These are phyloP conservation scores for Aspergillus incahuasiensis DNA, from an alignment of 495 filamentous ascomycete species.

Conservation along the genomic window DNA sequence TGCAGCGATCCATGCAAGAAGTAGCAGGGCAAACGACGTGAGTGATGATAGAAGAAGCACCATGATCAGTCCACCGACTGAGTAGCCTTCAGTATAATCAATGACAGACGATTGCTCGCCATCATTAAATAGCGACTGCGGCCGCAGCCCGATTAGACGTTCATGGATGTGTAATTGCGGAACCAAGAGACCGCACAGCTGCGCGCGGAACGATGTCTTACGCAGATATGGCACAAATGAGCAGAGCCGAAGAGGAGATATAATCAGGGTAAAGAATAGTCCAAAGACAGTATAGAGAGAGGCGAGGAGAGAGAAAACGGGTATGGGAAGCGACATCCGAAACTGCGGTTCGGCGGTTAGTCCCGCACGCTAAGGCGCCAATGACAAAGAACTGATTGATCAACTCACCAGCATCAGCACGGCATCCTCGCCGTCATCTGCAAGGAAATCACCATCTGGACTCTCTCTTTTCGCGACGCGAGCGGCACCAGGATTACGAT, in stretches of 20 bases:
- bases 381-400: not conserved
- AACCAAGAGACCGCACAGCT: slow-evolving; percentile 38
- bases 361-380: not conserved
- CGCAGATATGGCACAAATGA: slow-evolving; percentile 33
- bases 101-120: slow-evolving; percentile 16
- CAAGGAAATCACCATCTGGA: slow-evolving; percentile 21
- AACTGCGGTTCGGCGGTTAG: slow-evolving; percentile 32
- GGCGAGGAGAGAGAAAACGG: slow-evolving; percentile 39
- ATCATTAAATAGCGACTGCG: slow-evolving; percentile 32
- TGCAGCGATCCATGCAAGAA: slow-evolving; percentile 56
- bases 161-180: slow-evolving; percentile 43
- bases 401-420: slow-evolving; percentile 36
- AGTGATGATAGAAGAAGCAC: slow-evolving; percentile 53
- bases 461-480: slow-evolving; percentile 30
- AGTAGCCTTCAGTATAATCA: slow-evolving; percentile 27
- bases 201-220: slow-evolving; percentile 33
- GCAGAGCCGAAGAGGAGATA: slow-evolving; percentile 41
- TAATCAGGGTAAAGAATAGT: slow-evolving; percentile 37
- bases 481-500: slow-evolving; percentile 21
- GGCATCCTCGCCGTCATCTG: slow-evolving; percentile 33
- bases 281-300: slow-evolving; percentile 43
- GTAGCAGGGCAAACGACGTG: slow-evolving; percentile 47
- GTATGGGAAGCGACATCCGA: slow-evolving; percentile 45
- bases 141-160: slow-evolving; percentile 32
- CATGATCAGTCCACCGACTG: slow-evolving; percentile 37